Conservation (phyloP, 345 rosid species). For the Acer saccharum region DNA sequence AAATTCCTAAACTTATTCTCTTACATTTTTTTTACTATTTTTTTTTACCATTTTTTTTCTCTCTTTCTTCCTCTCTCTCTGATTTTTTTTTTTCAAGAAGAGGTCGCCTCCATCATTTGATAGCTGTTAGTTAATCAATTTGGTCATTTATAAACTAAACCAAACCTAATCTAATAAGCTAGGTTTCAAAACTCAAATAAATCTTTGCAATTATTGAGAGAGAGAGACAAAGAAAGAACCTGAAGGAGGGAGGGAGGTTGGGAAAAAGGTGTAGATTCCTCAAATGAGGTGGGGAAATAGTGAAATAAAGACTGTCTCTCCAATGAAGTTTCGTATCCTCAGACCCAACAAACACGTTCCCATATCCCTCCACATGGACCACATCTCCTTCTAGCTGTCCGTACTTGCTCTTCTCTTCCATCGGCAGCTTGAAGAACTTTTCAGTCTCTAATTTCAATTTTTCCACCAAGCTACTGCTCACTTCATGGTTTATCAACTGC, state of each 20-base stretch:
- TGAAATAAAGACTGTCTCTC: neutral
- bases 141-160: neutral
- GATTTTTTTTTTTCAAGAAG: too few relatives aligned
- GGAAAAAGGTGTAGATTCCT: slow-evolving; percentile 17
- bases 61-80: too few relatives aligned
- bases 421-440: slow-evolving; percentile 11
- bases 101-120: too few relatives aligned
- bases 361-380: neutral
- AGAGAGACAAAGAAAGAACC: neutral
- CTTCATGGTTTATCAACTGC: slow-evolving; percentile 30
- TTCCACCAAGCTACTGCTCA: slow-evolving; percentile 8
- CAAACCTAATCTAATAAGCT: too few relatives aligned
- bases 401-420: slow-evolving; percentile 10
- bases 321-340: neutral
- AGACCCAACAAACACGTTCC: neutral
- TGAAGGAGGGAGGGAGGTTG: slow-evolving; percentile 18
- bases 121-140: neutral
- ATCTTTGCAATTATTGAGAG: neutral
- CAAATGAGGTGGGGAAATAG: neutral
- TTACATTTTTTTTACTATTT: too few relatives aligned
- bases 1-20: too few relatives aligned
- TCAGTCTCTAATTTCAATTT: slow-evolving; percentile 12
- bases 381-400: slow-evolving; percentile 14
- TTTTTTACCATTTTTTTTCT: too few relatives aligned
- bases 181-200: too few relatives aligned